Evolutionary conservation across 2,329 filamentous ascomycete species (phyloP).

Genomic region (Colletotrichum orbiculare): DNA sequence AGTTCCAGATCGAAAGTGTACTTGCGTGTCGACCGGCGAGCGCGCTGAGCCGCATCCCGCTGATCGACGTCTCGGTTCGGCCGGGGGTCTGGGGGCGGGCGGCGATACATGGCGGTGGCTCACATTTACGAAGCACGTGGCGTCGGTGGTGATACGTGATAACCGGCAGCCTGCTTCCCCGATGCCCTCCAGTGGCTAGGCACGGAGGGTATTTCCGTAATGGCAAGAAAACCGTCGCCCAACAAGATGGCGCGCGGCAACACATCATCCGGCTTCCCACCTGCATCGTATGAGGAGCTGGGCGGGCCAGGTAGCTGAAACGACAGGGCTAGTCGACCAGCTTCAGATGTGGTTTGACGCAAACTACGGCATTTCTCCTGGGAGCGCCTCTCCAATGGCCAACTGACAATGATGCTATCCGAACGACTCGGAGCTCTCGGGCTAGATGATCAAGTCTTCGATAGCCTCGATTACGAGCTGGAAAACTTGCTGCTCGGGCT

Average conservation of each 20-base stretch:
- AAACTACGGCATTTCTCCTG: no score
- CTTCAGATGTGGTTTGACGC: no score
- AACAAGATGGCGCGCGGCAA: background rate
- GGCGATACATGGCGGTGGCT: conserved; percentile 4
- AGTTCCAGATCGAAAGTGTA: conserved; percentile 2
- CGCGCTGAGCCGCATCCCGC: conserved; percentile 17
- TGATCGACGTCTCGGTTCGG: background rate
- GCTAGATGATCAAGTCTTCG: no score
- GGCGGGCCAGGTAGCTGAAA: background rate
- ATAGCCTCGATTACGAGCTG: no score
- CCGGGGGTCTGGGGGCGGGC: background rate
- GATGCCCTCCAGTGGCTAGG: background rate
- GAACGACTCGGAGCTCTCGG: no score
- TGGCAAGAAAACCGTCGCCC: conserved; percentile 5
- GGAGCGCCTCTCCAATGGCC: no score
- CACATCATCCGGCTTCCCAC: conserved; percentile 3
- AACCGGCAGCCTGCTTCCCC: conserved; percentile 19
- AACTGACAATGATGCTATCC: no score
- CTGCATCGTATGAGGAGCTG: background rate
- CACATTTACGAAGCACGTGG: conserved; percentile 21
- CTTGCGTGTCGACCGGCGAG: background rate
- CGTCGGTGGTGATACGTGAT: conserved; percentile 12
- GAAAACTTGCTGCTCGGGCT: no score
- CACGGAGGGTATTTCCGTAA: background rate
- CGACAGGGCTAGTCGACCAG: no score